Percentiles rank a stretch among this genome's conserved stretches.
Evolutionary conservation across 2,329 filamentous ascomycete genomes (phyloP).

Genomic region (Cytospora piceicola): DNA sequence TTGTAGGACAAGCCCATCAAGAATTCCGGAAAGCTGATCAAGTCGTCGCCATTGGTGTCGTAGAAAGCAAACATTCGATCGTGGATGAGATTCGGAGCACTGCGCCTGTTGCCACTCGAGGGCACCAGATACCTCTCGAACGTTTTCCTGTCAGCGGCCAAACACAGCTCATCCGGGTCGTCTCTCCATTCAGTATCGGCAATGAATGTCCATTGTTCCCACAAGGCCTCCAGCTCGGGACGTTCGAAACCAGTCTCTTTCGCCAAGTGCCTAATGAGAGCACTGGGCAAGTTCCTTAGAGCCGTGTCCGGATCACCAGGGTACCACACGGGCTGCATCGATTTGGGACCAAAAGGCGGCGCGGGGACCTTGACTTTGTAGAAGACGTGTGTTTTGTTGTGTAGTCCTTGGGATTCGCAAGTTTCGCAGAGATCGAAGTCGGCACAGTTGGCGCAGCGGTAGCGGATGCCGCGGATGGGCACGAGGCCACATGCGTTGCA

Average conservation of each 20-base stretch:
- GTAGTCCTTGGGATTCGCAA: slow-evolving; percentile 79
- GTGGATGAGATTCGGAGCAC: slow-evolving; percentile 85
- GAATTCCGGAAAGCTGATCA: slow-evolving; percentile 94
- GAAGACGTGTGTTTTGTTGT: slow-evolving; percentile 91
- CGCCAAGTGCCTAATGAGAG: slow-evolving; percentile 69
- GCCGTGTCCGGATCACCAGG: slow-evolving; percentile 81
- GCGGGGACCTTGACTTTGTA: slow-evolving; percentile 94
- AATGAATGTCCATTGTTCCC: slow-evolving; percentile 96
- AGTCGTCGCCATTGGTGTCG: slow-evolving; percentile 83
- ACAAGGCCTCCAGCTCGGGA: slow-evolving; percentile 87
- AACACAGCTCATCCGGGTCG: slow-evolving; percentile 75
- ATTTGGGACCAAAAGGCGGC: slow-evolving; percentile 78
- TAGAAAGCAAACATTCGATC: slow-evolving; percentile 98
- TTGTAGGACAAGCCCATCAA: slow-evolving; percentile 77
- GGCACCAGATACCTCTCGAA: slow-evolving; percentile 92
- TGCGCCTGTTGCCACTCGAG: slow-evolving; percentile 76
- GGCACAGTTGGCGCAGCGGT: slow-evolving; percentile 92
- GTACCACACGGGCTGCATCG: slow-evolving; percentile 84
- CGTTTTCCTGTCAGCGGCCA: slow-evolving; percentile 89
- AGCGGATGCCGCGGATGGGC: slow-evolving; percentile 89
- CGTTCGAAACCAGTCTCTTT: slow-evolving; percentile 79
- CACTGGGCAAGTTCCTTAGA: slow-evolving; percentile 66
- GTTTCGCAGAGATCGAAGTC: slow-evolving; percentile 96
- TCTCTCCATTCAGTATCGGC: slow-evolving; percentile 82
- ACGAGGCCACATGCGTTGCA: slow-evolving; percentile 88